These are phyloP conservation scores for Rhizoclosmatium sp. DNA, from an alignment of 192 early-diverging fungal species.

Conservation along the genomic window DNA sequence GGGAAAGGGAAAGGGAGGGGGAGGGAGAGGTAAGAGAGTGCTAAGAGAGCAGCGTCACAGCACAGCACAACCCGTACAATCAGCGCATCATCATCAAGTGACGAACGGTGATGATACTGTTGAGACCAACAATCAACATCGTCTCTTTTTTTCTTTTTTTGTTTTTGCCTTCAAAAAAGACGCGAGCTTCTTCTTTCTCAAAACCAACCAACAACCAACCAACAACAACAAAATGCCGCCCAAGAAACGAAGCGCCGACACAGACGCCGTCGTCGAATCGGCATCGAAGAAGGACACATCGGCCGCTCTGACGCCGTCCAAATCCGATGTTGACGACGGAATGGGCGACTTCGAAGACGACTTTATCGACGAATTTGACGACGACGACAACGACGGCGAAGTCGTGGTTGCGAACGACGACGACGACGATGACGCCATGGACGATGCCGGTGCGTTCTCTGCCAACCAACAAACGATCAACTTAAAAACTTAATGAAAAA, in stretches of 20 bases:
- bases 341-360: slow-evolving; percentile 45
- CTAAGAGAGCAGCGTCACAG: too few species aligned
- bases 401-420: slow-evolving; percentile 32
- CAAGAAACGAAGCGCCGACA: slow-evolving; percentile 15
- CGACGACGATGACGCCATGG: slow-evolving; percentile 31
- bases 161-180: neutral
- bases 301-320: neutral
- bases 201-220: neutral
- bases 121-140: neutral
- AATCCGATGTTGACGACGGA: slow-evolving; percentile 21
- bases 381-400: slow-evolving; percentile 36
- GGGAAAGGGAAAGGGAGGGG: neutral
- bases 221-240: neutral
- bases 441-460: too few species aligned
- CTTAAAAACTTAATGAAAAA: neutral
- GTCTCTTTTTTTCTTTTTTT: slow-evolving; percentile 25
- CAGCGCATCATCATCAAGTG: neutral
- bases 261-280: too few species aligned
- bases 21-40: neutral
- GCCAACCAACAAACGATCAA: too few species aligned
- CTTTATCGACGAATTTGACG: slow-evolving; percentile 36
- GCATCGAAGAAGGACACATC: neutral
- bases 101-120: neutral
- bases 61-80: neutral
- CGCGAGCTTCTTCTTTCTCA: too few species aligned